Conservation (phyloP, 2,329 filamentous ascomycete species). For the Neonectria hederae region DNA sequence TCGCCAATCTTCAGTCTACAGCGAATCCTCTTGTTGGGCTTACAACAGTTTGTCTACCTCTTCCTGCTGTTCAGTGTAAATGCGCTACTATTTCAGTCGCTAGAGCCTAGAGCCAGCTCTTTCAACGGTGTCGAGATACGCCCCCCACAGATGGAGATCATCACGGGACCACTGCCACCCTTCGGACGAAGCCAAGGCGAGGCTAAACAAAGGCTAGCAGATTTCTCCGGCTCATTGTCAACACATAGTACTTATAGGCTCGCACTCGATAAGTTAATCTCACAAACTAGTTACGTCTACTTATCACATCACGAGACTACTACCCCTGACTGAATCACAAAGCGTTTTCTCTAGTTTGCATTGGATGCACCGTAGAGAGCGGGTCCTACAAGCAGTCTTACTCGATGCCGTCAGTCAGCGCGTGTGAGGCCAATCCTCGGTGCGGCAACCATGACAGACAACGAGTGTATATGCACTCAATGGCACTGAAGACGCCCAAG, state of each 20-base stretch:
- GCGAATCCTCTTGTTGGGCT: not conserved
- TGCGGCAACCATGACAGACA: not conserved
- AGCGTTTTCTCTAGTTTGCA: conserved; percentile 1
- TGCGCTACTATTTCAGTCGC: not conserved
- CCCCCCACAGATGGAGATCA: conserved; percentile 34
- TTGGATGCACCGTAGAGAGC: conserved; percentile 1
- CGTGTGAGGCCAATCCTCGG: conserved; percentile 10
- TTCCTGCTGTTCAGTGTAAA: not conserved
- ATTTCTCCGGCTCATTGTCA: not conserved
- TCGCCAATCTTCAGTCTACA: not conserved
- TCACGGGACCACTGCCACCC: conserved; percentile 35
- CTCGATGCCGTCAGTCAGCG: conserved; percentile 10
- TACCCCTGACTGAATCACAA: conserved; percentile 10
- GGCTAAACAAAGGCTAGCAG: conserved; percentile 1
- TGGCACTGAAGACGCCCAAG: not conserved
- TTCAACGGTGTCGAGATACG: conserved; percentile 14
- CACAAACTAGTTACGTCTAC: not conserved
- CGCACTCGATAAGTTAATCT: not conserved
- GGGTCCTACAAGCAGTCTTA: not conserved
- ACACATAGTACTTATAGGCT: not conserved
- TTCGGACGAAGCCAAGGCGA: conserved; percentile 12
- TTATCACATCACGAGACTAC: conserved; percentile 10
- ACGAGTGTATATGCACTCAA: not conserved
- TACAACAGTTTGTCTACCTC: not conserved
- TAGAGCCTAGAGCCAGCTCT: not conserved